phyloP scores from a whole-genome alignment of 352 stramenopile genomes.

The Phytophthora colocasiae region DNA sequence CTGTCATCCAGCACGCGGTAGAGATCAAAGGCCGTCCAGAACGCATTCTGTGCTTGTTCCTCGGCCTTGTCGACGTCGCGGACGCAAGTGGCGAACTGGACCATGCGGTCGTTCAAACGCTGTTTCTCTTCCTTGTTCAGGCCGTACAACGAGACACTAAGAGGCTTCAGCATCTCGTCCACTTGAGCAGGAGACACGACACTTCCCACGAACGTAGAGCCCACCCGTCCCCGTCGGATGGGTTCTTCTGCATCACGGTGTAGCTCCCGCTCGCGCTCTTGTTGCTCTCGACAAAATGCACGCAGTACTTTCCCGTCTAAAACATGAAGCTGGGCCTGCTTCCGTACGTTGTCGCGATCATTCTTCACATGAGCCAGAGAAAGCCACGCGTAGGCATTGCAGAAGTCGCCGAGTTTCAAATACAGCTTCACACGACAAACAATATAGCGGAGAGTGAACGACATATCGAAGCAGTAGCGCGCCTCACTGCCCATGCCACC shows the following conservation, averaged over 20 bases:
- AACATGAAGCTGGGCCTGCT: conserved; percentile 70
- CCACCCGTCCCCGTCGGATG: conserved; percentile 28
- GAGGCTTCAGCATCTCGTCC: conserved; percentile 62
- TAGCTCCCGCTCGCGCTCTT: conserved; percentile 45
- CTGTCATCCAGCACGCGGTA: conserved; percentile 77
- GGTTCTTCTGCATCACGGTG: conserved; percentile 26
- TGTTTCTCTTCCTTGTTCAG: conserved; percentile 70
- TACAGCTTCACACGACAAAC: conserved; percentile 71
- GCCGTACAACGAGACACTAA: conserved; percentile 70
- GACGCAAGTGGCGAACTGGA: conserved; percentile 55
- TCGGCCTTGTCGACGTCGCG: conserved; percentile 53
- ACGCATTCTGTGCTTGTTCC: conserved; percentile 61
- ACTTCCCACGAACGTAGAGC: conserved; percentile 29
- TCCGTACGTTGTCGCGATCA: conserved; percentile 73
- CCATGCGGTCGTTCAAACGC: conserved; percentile 57
- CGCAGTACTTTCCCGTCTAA: conserved; percentile 71
- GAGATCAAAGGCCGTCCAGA: conserved; percentile 74
- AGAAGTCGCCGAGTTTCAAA: conserved; percentile 57
- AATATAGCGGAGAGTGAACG: conserved; percentile 77
- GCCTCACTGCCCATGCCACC: conserved; percentile 80
- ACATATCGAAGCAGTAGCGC: conserved; percentile 85
- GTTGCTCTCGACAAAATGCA: conserved; percentile 62
- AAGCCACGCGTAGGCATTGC: conserved; percentile 73
- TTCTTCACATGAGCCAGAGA: conserved; percentile 81
- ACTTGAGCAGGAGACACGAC: conserved; percentile 46